Evolutionary conservation across 2,329 filamentous ascomycete species (phyloP), one percentile per base, ranked within the genome.

Genomic region (Pseudogymnoascus sp.): DNA sequence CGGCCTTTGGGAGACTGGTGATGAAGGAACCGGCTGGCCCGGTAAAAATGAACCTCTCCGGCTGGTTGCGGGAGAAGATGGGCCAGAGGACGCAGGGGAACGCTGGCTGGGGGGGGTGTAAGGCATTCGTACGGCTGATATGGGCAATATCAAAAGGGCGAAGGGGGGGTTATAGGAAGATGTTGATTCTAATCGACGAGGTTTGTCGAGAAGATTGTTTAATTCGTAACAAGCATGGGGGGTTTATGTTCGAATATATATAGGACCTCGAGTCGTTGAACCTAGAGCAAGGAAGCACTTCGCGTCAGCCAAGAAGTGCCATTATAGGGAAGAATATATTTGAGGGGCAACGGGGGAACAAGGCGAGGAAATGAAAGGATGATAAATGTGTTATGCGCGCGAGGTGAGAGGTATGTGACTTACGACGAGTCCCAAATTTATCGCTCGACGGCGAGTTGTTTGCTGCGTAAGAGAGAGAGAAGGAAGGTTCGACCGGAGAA

Each of bases 51-150:
- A 88, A 14, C 84, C 79, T 66, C 84, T 81, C 67, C 85, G 83
- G 72, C 84, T 87, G 67, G 75, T 73, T 69, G 79, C 78, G 11
- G 85, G 85, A 61, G 85, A 87, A 21, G 79, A 72, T 61, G 82
- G 78, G 65, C 79, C 78, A 70, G 85, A 86, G 66, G 82, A 80
- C 69, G 84, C 79, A 72, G 85, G 84, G 66, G 85, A 87, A 73
- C 82, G 79, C 73, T 84, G 84, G 70, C 87, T 85, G 67, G 90
- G 90, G 66, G 90, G 90, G 76, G 90, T 95, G 81, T 95, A 95
- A 85, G 90, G 90, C 90, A 95, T 95, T 79, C 83, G 77, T 74
- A 72, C 74, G 73, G 65, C 66, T 62, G 64, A 64, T 38, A 62
- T 64, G 38, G 38, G 53, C 16, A 44, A 63, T 46, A 60, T 50